A percentile compares a stretch with the other conserved stretches of the same genome.
phyloP scores from a whole-genome alignment of 2,329 filamentous ascomycete genomes.

The Colletotrichum sp. region DNA sequence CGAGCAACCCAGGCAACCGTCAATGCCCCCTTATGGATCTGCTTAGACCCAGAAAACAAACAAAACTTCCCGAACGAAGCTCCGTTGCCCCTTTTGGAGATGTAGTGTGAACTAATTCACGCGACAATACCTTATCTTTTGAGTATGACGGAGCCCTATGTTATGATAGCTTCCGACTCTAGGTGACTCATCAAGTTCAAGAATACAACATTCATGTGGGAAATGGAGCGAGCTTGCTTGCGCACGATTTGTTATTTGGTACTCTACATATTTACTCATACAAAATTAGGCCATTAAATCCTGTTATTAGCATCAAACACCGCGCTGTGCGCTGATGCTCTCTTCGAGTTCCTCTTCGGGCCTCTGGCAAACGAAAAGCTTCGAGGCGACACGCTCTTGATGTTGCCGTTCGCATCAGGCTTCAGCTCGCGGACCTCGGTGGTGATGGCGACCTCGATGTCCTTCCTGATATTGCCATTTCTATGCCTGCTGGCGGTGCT shows the following conservation, averaged over 20 bases:
- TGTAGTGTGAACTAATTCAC: background rate
- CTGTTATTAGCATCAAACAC: background rate
- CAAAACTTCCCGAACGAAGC: background rate
- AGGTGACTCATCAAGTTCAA: background rate
- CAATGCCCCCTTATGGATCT: background rate
- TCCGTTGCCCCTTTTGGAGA: background rate
- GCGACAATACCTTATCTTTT: background rate
- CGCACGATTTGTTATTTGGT: background rate
- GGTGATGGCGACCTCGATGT: background rate
- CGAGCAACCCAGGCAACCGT: background rate
- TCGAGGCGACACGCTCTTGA: background rate
- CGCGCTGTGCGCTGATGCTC: background rate
- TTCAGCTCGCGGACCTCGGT: background rate
- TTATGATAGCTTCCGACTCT: background rate
- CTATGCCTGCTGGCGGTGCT: background rate
- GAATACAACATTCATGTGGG: background rate
- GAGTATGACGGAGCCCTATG: background rate
- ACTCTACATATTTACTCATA: background rate
- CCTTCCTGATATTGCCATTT: background rate
- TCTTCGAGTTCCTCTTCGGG: background rate
- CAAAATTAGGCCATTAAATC: background rate
- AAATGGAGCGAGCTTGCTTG: background rate
- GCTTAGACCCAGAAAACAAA: background rate
- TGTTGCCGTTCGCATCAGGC: background rate
- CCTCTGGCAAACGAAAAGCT: background rate